Evolutionary conservation across 2,329 filamentous ascomycete genomes (phyloP), one percentile per base, ranked within the genome.

Genomic region (Pseudogymnoascus sp.): DNA sequence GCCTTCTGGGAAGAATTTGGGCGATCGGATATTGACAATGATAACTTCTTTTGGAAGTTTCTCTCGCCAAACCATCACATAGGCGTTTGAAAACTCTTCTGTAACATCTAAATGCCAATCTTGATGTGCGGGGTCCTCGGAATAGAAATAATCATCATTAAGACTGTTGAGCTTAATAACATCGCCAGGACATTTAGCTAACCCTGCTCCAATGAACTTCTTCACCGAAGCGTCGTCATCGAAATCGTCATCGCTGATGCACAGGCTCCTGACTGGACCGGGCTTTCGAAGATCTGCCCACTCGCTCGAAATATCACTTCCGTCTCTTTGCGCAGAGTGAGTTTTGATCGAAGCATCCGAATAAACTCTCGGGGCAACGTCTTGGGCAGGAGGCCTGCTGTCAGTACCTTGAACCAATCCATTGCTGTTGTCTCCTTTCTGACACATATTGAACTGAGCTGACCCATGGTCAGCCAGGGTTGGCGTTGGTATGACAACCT

Each of bases 21-120:
- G 59, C 5, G 36, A 40, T 8, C 31, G 47, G 13, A 60, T 61
- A 60, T 66, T 60, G 13, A 67, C 58, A 15, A 37, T 57, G 21
- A 15, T 31, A 7, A 54, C 47, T 35, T 40, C 62, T 62, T 15
- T 36, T 11, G 65, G 62, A n/a, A 65, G 13, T 35, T 41, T 59
- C 17, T 60, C 39, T 26, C 58, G 59, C 71, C 71, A 73, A 59
- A 70, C 68, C 35, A 58, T 54, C 35, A 71, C 66, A 50, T 68
- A 72, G 3, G 63, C 62, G 29, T 54, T 11, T 1, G 35, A n/a
- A 33, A 54, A 54, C 29, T 31, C 21, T 15, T 54, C 47, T n/a
- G 29, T 17, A 5, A n/a, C 29, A 8, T 54, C 29, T 9, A 33
- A 54, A 54, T 54, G n/a, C 47, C 47, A 54, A 8, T 35, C 47